Conservation (phyloP, 179 eudicot species). For the Monotropa hypopitys region DNA sequence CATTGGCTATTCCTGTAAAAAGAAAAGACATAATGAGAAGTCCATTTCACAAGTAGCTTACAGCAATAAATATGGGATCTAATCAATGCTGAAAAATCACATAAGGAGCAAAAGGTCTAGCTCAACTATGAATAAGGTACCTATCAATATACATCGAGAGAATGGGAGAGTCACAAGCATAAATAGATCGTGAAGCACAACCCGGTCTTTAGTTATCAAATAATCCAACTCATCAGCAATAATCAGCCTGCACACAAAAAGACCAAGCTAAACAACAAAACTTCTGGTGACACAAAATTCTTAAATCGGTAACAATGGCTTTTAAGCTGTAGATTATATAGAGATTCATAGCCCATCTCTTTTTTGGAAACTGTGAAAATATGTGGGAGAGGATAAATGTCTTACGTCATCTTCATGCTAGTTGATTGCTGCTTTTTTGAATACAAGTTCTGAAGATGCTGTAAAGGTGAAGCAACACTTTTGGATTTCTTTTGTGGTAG, state of each 20-base stretch:
- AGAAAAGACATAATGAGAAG: conserved; percentile 5
- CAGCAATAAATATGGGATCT: background rate
- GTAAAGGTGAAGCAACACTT: conserved; percentile 40
- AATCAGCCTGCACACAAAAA: conserved; percentile 40
- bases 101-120: background rate
- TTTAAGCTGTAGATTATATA: background rate
- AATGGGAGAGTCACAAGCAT: conserved; percentile 79
- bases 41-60: background rate
- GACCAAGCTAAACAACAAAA: background rate
- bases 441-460: conserved; percentile 50
- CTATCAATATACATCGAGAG: conserved; percentile 74
- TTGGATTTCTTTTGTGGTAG: conserved; percentile 43
- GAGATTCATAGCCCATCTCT: background rate
- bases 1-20: conserved; percentile 83
- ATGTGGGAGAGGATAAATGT: background rate
- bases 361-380: background rate
- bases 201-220: conserved; percentile 77
- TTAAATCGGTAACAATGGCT: background rate
- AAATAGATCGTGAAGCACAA: conserved; percentile 85
- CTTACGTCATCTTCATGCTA: conserved; percentile 63
- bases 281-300: background rate
- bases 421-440: conserved; percentile 33
- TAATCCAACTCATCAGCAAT: conserved; percentile 88
- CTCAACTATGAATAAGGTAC: conserved; percentile 21
- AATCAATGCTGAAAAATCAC: background rate